Conservation (phyloP, 73 alveolate species). For the Blepharisma stoltei region DNA sequence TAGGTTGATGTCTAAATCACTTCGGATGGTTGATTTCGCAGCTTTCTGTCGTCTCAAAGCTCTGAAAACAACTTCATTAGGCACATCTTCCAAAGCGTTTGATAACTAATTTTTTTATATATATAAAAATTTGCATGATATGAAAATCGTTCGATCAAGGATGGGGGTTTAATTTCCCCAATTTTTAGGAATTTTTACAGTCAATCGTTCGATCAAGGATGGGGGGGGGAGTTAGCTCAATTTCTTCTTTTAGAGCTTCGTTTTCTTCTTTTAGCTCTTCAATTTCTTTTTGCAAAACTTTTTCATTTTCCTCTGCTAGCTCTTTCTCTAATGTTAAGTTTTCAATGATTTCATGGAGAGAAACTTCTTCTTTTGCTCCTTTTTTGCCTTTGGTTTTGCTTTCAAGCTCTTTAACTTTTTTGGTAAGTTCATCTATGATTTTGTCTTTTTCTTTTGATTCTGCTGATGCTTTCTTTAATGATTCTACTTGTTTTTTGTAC, state of each 20-base stretch:
- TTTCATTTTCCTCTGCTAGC: conserved; percentile 20
- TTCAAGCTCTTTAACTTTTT: neutral
- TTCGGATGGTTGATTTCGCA: no score
- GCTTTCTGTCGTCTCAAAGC: no score
- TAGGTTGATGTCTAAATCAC: no score
- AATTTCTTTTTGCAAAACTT: conserved; percentile 12
- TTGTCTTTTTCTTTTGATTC: neutral
- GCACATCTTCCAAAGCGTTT: no score
- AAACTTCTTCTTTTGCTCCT: neutral
- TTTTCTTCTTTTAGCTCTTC: neutral
- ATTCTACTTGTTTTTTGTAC: conserved; percentile 6
- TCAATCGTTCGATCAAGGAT: no score
- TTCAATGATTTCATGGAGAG: conserved; percentile 1
- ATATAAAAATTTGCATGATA: no score
- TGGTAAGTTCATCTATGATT: neutral
- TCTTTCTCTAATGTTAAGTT: conserved; percentile 18
- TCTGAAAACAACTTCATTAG: no score
- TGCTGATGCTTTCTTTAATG: neutral
- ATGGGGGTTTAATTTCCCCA: no score
- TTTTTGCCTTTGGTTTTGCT: neutral
- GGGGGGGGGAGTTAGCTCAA: no score
- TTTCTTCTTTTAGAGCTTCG: neutral
- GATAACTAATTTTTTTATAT: no score
- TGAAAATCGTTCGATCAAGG: no score
- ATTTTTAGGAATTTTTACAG: no score